phyloP scores from a whole-genome alignment of 1,284 basidiomycete species.

The Rhodotorula sp. region DNA sequence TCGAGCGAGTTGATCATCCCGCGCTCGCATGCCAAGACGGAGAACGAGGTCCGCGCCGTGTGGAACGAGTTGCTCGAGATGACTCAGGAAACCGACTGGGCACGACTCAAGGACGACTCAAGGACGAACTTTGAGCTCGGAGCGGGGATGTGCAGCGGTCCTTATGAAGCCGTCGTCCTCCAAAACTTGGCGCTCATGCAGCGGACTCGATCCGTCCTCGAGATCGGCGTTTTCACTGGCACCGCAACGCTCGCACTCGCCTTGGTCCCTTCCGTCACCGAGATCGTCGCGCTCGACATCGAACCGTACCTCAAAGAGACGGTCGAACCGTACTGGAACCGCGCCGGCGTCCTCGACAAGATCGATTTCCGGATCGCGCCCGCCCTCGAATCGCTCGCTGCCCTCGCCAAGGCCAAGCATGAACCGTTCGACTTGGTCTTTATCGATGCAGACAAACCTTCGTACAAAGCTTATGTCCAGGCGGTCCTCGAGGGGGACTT shows the following conservation, averaged over 20 bases:
- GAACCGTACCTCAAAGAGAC: slow-evolving; percentile 46
- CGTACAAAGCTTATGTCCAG: slow-evolving; percentile 45
- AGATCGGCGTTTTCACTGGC: slow-evolving; percentile 40
- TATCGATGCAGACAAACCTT: slow-evolving; percentile 50
- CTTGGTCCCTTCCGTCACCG: slow-evolving; percentile 34
- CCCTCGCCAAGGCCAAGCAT: slow-evolving; percentile 34
- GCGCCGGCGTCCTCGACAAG: slow-evolving; percentile 44
- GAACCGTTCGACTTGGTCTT: slow-evolving; percentile 48
- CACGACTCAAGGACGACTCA: slow-evolving; percentile 20
- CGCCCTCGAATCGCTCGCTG: slow-evolving; percentile 43
- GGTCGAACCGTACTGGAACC: slow-evolving; percentile 44
- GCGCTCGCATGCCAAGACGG: not conserved
- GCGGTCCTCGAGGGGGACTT: slow-evolving; percentile 43
- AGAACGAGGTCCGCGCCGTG: slow-evolving; percentile 7
- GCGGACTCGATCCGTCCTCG: slow-evolving; percentile 13
- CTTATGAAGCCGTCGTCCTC: slow-evolving; percentile 25
- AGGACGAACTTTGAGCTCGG: slow-evolving; percentile 32
- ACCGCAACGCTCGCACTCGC: slow-evolving; percentile 40
- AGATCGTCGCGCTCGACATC: slow-evolving; percentile 47
- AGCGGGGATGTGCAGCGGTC: slow-evolving; percentile 38
- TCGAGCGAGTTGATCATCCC: slow-evolving; percentile 20
- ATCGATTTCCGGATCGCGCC: slow-evolving; percentile 44
- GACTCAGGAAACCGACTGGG: slow-evolving; percentile 38
- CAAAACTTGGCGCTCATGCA: slow-evolving; percentile 20
- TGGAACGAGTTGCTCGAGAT: slow-evolving; percentile 35